These are phyloP conservation scores for Candida schatavii DNA, from an alignment of 805 yeast species.

Conservation along the genomic window DNA sequence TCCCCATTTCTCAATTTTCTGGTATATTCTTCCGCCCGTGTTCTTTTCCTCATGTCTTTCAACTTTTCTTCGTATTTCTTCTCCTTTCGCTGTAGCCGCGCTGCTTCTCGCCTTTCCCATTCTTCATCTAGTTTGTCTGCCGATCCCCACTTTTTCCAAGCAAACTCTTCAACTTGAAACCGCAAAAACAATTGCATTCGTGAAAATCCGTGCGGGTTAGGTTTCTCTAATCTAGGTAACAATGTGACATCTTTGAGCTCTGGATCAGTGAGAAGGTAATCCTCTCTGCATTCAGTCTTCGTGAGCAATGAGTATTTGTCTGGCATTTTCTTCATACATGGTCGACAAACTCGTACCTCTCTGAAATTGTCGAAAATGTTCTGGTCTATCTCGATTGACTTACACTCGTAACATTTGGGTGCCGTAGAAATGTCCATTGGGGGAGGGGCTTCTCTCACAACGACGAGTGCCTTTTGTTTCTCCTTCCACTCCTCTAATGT, in stretches of 20 bases:
- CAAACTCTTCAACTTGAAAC: slow-evolving; percentile 89
- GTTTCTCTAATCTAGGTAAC: slow-evolving; percentile 77
- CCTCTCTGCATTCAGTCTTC: slow-evolving; percentile 92
- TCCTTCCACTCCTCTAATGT: slow-evolving; percentile 48
- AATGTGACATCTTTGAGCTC: slow-evolving; percentile 72
- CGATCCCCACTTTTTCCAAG: slow-evolving; percentile 94
- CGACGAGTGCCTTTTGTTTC: slow-evolving; percentile 37
- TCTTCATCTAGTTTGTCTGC: slow-evolving; percentile 87
- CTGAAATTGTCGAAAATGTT: slow-evolving; percentile 66
- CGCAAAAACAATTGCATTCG: slow-evolving; percentile 91
- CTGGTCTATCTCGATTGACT: slow-evolving; percentile 75
- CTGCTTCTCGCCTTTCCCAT: slow-evolving; percentile 79
- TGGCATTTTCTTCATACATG: slow-evolving; percentile 69
- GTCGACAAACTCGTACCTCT: slow-evolving; percentile 69
- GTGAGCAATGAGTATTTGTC: slow-evolving; percentile 90
- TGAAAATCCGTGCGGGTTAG: slow-evolving; percentile 92
- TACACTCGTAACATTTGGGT: slow-evolving; percentile 82
- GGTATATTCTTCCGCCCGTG: slow-evolving; percentile 89
- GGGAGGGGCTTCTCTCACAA: slow-evolving; percentile 58
- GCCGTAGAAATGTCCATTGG: slow-evolving; percentile 71
- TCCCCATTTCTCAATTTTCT: slow-evolving; percentile 61
- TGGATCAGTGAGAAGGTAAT: slow-evolving; percentile 90
- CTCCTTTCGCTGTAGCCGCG: slow-evolving; percentile 70
- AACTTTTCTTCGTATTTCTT: slow-evolving; percentile 74
- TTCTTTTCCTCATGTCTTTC: slow-evolving; percentile 82